Conservation (phyloP, 1,139 yeast species). For the Diutina ranongensis region DNA sequence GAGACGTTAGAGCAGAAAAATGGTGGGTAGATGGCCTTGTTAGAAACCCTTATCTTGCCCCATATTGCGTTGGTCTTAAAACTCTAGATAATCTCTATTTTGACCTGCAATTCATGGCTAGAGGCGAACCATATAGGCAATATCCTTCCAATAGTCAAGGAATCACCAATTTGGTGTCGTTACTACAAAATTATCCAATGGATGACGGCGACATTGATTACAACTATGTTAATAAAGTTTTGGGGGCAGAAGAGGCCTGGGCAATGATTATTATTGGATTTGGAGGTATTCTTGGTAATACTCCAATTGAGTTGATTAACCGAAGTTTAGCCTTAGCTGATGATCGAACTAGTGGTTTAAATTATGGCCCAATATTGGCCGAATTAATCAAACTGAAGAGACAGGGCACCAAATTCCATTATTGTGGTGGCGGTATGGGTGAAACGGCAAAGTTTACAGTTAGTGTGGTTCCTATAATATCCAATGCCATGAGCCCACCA, state of each 20-base stretch:
- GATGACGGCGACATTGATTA: slow-evolving; percentile 29
- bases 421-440: neutral
- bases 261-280: slow-evolving; percentile 20
- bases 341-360: neutral
- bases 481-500: neutral
- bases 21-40: slow-evolving; percentile 36
- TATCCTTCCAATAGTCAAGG: slow-evolving; percentile 35
- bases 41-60: slow-evolving; percentile 29
- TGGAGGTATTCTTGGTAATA: slow-evolving; percentile 7
- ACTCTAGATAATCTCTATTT: slow-evolving; percentile 37
- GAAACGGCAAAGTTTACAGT: neutral
- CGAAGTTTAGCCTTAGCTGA: neutral
- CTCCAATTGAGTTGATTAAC: neutral
- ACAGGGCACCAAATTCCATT: neutral
- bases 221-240: slow-evolving; percentile 26
- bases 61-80: slow-evolving; percentile 27
- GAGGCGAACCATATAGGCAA: slow-evolving; percentile 38
- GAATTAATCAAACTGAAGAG: neutral
- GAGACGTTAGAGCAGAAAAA: slow-evolving; percentile 47
- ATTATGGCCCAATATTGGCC: slow-evolving; percentile 7
- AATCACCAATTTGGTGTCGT: slow-evolving; percentile 19
- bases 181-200: slow-evolving; percentile 31
- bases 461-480: neutral
- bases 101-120: slow-evolving; percentile 45
- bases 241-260: slow-evolving; percentile 53